A percentile compares a stretch with the other conserved stretches of the same genome.
phyloP scores from a whole-genome alignment of 495 filamentous ascomycete species.

The Annulohypoxylon moriforme region DNA sequence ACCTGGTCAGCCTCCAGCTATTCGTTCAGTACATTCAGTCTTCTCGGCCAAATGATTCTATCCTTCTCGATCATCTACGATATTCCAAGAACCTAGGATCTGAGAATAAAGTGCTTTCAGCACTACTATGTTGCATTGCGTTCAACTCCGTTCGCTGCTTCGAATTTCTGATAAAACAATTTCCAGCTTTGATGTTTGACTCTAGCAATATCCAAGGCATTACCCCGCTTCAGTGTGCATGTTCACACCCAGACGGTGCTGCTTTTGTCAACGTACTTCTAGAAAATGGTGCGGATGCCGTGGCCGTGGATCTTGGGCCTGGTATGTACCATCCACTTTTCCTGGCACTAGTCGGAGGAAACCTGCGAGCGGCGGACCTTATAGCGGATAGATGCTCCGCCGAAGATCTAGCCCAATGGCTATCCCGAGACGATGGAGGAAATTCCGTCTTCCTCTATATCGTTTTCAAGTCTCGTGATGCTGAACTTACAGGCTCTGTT shows the following conservation, averaged over 20 bases:
- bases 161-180: background rate
- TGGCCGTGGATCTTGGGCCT: background rate
- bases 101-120: background rate
- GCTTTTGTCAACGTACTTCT: background rate
- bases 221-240: background rate
- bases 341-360: background rate
- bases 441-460: background rate
- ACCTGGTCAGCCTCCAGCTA: background rate
- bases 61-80: background rate
- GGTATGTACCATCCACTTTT: background rate
- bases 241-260: background rate
- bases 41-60: background rate
- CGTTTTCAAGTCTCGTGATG: background rate
- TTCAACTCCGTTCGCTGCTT: conserved; percentile 5
- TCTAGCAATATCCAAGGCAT: background rate
- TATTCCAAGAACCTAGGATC: background rate
- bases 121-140: background rate
- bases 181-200: background rate
- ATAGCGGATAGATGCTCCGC: background rate
- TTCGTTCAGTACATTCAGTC: background rate
- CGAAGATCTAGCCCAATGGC: background rate
- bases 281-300: background rate
- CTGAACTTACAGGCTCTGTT: background rate
- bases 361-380: background rate
- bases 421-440: background rate